A percentile compares a stretch with the other conserved stretches of the same genome.
phyloP scores from a whole-genome alignment of 352 stramenopile genomes.

The Phytophthora capsici region DNA sequence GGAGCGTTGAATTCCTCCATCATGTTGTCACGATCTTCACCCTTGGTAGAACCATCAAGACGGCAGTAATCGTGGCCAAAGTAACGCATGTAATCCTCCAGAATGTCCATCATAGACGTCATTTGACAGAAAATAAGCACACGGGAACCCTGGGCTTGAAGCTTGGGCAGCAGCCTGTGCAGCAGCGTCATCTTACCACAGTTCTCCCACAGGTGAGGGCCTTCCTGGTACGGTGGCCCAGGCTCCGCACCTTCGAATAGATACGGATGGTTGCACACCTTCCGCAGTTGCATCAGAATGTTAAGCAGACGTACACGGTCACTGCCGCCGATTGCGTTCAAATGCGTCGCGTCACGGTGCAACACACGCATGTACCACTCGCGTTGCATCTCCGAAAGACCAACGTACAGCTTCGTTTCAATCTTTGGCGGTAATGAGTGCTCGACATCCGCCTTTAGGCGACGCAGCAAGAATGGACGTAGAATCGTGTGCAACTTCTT shows the following conservation, averaged over 20 bases:
- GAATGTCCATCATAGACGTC: conserved; percentile 99
- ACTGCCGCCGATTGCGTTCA: conserved; percentile 98
- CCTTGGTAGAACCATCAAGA: conserved; percentile 85
- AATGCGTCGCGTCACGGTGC: conserved; percentile 93
- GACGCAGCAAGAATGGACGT: conserved; percentile 97
- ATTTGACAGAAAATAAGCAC: conserved; percentile 99
- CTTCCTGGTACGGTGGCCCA: conserved; percentile 96
- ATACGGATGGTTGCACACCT: conserved; percentile 99
- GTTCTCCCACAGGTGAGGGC: conserved; percentile 98
- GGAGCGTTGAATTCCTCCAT: conserved; percentile 99
- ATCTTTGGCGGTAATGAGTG: conserved; percentile 97
- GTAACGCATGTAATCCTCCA: conserved; percentile 99
- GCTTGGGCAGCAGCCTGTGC: conserved; percentile 91
- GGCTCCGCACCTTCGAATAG: conserved; percentile 98
- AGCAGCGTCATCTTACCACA: conserved; percentile 98
- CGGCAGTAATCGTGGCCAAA: conserved; percentile 87
- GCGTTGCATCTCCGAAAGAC: conserved; percentile 97
- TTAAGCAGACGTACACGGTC: conserved; percentile 97
- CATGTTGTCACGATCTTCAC: conserved; percentile 85
- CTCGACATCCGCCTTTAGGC: conserved; percentile 98
- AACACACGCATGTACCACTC: conserved; percentile 99
- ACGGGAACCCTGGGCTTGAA: conserved; percentile 89
- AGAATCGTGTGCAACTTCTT: conserved; percentile 98
- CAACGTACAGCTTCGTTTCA: conserved; percentile 99
- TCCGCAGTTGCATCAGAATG: conserved; percentile 98